phyloP scores from a whole-genome alignment of 2,329 filamentous ascomycete species.

The Colletotrichum tanaceti region DNA sequence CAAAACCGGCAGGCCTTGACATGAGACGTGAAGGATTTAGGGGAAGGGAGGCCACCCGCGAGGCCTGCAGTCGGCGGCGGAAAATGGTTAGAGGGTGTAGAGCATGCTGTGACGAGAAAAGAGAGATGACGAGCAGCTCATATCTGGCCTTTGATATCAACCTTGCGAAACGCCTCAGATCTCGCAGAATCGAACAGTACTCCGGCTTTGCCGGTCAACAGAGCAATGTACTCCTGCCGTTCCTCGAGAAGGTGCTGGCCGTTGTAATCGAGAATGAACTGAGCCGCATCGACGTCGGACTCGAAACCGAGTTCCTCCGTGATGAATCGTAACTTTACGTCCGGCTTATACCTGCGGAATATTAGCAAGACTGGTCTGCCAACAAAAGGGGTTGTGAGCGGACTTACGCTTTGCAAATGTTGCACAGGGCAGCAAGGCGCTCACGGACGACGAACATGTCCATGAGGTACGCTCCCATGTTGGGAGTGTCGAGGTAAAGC shows the following conservation, averaged over 20 bases:
- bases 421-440: conserved; percentile 88
- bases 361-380: conserved; percentile 61
- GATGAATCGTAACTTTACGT: conserved; percentile 88
- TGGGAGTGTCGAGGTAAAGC: conserved; percentile 91
- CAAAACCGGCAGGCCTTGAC: neutral
- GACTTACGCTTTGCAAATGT: conserved; percentile 94
- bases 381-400: neutral
- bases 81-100: conserved; percentile 20
- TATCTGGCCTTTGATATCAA: conserved; percentile 98
- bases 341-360: conserved; percentile 83
- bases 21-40: conserved; percentile 1
- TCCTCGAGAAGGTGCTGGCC: conserved; percentile 83
- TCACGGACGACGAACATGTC: conserved; percentile 98
- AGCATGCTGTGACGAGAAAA: conserved; percentile 30
- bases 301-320: conserved; percentile 97
- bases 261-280: conserved; percentile 87
- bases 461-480: conserved; percentile 98
- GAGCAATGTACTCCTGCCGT: conserved; percentile 76
- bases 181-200: conserved; percentile 79
- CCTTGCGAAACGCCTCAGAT: conserved; percentile 79
- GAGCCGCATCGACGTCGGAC: conserved; percentile 87
- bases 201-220: conserved; percentile 79
- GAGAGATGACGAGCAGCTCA: conserved; percentile 56
- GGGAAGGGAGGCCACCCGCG: conserved; percentile 4
- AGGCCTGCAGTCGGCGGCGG: conserved; percentile 8